A percentile compares a stretch with the other conserved stretches of the same genome.
These are phyloP conservation scores for Barnettozyma californica DNA, from an alignment of 805 yeast genomes.

Conservation along the genomic window DNA sequence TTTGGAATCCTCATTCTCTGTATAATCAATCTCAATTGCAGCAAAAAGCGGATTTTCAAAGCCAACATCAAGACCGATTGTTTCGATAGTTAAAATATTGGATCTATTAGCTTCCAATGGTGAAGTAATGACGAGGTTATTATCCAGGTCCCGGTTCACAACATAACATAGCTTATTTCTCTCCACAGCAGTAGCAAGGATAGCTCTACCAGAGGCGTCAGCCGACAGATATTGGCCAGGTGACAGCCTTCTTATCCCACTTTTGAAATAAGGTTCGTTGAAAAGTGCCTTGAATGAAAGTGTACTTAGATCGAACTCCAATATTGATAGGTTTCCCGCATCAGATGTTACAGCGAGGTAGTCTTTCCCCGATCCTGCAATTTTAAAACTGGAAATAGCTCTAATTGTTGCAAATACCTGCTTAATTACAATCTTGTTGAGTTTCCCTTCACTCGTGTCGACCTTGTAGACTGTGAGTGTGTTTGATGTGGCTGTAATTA, in stretches of 20 bases:
- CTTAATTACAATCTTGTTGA: conserved; percentile 38
- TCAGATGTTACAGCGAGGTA: conserved; percentile 68
- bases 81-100: conserved; percentile 43
- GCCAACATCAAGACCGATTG: conserved; percentile 65
- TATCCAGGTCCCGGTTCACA: conserved; percentile 44
- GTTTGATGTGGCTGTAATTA: conserved; percentile 53
- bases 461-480: conserved; percentile 48
- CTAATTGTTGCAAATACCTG: conserved; percentile 58
- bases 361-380: conserved; percentile 51
- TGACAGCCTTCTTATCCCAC: conserved; percentile 66
- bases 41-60: conserved; percentile 85
- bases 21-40: conserved; percentile 60
- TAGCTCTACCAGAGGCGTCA: conserved; percentile 69
- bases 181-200: conserved; percentile 69
- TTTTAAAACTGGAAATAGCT: conserved; percentile 42
- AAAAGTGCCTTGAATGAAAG: conserved; percentile 34
- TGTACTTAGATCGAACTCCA: conserved; percentile 39
- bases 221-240: conserved; percentile 71
- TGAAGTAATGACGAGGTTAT: conserved; percentile 49
- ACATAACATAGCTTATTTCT: conserved; percentile 67
- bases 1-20: conserved; percentile 29
- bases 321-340: conserved; percentile 62
- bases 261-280: conserved; percentile 66
- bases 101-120: conserved; percentile 67
- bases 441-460: conserved; percentile 50